These are phyloP conservation scores for Acacia concinna DNA, from an alignment of 331 rosid genomes.

Conservation along the genomic window DNA sequence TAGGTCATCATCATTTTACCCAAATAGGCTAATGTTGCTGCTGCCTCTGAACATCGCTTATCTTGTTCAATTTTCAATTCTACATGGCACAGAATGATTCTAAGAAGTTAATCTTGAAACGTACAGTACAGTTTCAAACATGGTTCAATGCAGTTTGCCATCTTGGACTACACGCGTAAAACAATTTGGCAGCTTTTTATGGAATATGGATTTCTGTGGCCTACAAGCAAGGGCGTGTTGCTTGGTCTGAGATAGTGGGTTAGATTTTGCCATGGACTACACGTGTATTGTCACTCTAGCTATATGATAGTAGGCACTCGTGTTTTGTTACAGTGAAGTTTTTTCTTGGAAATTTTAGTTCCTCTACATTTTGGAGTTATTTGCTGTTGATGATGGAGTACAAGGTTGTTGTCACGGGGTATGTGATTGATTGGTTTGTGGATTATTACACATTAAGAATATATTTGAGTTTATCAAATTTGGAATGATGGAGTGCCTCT, in stretches of 20 bases:
- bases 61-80: not conserved
- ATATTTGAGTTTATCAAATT: not conserved
- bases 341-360: no score
- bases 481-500: not conserved
- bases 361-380: no score
- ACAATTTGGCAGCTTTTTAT: slow-evolving; percentile 14
- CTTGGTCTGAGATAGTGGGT: slow-evolving; percentile 26
- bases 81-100: slow-evolving; percentile 19
- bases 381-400: no score
- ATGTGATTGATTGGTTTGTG: not conserved
- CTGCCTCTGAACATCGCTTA: not conserved
- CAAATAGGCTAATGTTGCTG: not conserved
- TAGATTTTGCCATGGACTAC: no score
- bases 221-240: slow-evolving; percentile 1
- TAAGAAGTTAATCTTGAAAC: slow-evolving; percentile 8
- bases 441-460: not conserved
- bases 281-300: not conserved
- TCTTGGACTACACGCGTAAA: slow-evolving; percentile 12
- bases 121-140: not conserved
- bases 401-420: no score
- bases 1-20: not conserved
- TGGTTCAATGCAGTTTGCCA: not conserved
- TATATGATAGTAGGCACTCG: not conserved
- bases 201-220: slow-evolving; percentile 24
- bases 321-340: not conserved